phyloP scores from a whole-genome alignment of 306 rosid genomes.

The Castanea sativa region DNA sequence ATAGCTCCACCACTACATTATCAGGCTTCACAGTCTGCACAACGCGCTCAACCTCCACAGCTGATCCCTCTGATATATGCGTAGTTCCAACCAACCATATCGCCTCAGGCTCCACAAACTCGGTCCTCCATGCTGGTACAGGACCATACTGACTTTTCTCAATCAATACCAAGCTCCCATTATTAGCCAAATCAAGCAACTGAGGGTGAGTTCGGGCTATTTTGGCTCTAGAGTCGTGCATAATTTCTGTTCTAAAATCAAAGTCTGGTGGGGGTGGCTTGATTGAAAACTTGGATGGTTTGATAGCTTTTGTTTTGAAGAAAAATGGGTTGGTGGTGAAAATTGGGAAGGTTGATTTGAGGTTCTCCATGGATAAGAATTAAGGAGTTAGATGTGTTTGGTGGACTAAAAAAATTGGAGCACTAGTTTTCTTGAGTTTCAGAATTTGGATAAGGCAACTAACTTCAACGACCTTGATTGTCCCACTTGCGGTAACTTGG shows the following conservation, averaged over 20 bases:
- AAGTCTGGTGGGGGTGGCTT: slow-evolving; percentile 70
- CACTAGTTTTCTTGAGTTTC: background rate
- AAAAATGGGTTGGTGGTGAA: slow-evolving; percentile 44
- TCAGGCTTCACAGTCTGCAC: slow-evolving; percentile 64
- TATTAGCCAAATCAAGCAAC: slow-evolving; percentile 71
- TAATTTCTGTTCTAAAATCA: slow-evolving; percentile 62
- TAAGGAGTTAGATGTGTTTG: background rate
- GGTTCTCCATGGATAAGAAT: slow-evolving; percentile 45
- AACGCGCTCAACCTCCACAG: slow-evolving; percentile 68
- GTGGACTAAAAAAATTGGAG: background rate
- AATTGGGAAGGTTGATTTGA: slow-evolving; percentile 53
- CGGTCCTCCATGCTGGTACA: slow-evolving; percentile 70
- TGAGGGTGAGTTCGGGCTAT: slow-evolving; percentile 67
- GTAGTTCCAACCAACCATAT: slow-evolving; percentile 74
- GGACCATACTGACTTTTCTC: slow-evolving; percentile 75
- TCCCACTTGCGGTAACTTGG: background rate
- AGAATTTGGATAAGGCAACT: background rate
- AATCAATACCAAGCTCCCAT: slow-evolving; percentile 70
- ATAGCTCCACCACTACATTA: slow-evolving; percentile 81
- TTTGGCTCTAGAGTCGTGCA: slow-evolving; percentile 45
- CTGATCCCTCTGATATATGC: slow-evolving; percentile 62
- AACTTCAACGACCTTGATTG: background rate
- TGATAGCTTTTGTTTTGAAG: slow-evolving; percentile 20
- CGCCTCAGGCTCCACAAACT: slow-evolving; percentile 70
- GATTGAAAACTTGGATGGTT: slow-evolving; percentile 49